phyloP scores from a whole-genome alignment of 176 grass and related monocot genomes.

The Musa schizocarpa region DNA sequence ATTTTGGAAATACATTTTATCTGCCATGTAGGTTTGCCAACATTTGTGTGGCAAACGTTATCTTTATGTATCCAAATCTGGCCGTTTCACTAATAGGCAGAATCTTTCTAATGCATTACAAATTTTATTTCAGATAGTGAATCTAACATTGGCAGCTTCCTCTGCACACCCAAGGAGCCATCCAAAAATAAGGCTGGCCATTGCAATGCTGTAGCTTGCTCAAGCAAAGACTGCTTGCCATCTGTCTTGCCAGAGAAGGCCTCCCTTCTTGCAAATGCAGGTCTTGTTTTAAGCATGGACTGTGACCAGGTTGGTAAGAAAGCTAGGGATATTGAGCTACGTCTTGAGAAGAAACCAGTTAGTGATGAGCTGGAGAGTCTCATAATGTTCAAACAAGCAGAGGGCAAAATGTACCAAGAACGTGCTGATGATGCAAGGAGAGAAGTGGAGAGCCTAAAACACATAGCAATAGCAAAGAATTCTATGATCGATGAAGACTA shows the following conservation, averaged over 20 bases:
- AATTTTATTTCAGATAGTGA: conserved; percentile 44
- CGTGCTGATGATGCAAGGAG: conserved; percentile 66
- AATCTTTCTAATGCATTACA: neutral
- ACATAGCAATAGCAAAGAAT: conserved; percentile 44
- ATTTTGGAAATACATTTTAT: neutral
- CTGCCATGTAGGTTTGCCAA: too few species aligned
- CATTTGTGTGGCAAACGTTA: too few species aligned
- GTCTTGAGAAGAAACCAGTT: conserved; percentile 40
- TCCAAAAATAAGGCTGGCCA: conserved; percentile 36
- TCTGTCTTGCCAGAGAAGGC: conserved; percentile 39
- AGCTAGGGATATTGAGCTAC: conserved; percentile 38
- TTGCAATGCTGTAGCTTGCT: conserved; percentile 36
- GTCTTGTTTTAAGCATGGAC: conserved; percentile 22
- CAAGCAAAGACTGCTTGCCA: conserved; percentile 42
- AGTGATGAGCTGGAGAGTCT: conserved; percentile 68
- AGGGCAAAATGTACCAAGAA: conserved; percentile 89
- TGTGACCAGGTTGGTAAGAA: conserved; percentile 24
- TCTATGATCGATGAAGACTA: conserved; percentile 60
- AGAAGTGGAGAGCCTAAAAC: conserved; percentile 48
- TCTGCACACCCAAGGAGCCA: conserved; percentile 34
- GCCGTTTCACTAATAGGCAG: too few species aligned
- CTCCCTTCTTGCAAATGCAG: conserved; percentile 33
- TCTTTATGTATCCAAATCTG: neutral
- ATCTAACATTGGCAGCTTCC: conserved; percentile 26
- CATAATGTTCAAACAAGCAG: conserved; percentile 80